phyloP scores from a whole-genome alignment of 2,329 filamentous ascomycete species.

The Phialophora macrospora region DNA sequence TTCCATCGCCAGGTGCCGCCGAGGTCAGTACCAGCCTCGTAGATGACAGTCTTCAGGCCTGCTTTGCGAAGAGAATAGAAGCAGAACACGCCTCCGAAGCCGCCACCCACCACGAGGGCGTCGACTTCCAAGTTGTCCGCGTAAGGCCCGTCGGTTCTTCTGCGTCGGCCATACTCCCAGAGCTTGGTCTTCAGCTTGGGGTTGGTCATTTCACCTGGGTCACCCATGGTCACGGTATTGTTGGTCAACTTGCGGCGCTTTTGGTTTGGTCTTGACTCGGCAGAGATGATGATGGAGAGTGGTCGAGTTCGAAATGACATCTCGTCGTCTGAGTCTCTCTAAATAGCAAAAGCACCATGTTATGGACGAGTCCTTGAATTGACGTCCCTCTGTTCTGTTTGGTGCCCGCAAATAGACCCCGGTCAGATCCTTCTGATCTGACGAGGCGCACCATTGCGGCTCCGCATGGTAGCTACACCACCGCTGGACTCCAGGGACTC shows the following conservation, averaged over 20 bases:
- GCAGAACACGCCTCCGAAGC: constrained; percentile 54
- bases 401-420: constrained; percentile 20
- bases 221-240: constrained; percentile 24
- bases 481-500: neutral
- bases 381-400: constrained; percentile 14
- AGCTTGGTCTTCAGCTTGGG: constrained; percentile 37
- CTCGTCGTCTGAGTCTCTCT: constrained; percentile 9
- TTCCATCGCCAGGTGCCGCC: constrained; percentile 49
- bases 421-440: constrained; percentile 7
- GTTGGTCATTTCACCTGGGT: constrained; percentile 28
- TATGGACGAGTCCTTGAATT: constrained; percentile 2
- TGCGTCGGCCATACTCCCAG: constrained; percentile 38
- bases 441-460: constrained; percentile 12
- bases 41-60: constrained; percentile 56
- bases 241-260: constrained; percentile 3
- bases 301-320: constrained; percentile 7
- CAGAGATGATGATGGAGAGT: constrained; percentile 12
- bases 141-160: constrained; percentile 41
- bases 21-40: constrained; percentile 58
- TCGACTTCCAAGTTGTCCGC: constrained; percentile 39
- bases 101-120: constrained; percentile 42
- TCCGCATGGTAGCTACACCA: constrained; percentile 14
- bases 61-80: constrained; percentile 59
- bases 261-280: constrained; percentile 4
- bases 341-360: neutral